Evolutionary conservation across 164 flowering plant genomes (phyloP).

Genomic region (Kingdonia uniflora): DNA sequence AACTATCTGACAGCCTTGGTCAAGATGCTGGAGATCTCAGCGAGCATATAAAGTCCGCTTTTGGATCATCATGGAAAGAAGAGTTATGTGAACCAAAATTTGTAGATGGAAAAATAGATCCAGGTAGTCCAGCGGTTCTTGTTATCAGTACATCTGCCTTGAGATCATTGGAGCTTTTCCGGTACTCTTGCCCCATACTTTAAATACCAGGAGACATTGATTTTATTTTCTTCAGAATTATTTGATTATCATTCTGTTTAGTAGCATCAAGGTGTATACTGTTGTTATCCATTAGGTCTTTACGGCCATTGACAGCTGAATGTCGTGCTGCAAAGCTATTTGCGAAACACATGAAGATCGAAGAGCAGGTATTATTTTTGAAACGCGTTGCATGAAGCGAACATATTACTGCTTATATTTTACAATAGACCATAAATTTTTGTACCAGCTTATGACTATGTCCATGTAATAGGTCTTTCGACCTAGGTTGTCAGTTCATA

Average conservation of each 20-base stretch:
- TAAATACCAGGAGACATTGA: no score
- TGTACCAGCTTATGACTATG: no score
- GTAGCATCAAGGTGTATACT: no score
- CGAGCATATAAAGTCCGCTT: conserved; percentile 46
- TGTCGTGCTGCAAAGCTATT: conserved; percentile 87
- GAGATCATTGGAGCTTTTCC: conserved; percentile 67
- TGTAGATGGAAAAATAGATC: conserved; percentile 47
- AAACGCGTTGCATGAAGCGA: no score
- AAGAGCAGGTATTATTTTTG: conserved; percentile 58
- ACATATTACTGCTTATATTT: no score
- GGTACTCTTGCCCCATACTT: conserved; percentile 26
- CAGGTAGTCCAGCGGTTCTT: conserved; percentile 77
- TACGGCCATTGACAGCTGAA: conserved; percentile 59
- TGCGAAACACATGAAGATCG: conserved; percentile 88
- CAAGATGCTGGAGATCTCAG: conserved; percentile 40
- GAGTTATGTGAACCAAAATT: conserved; percentile 42
- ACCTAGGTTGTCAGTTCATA: no score
- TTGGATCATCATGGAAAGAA: conserved; percentile 66
- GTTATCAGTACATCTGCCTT: conserved; percentile 67
- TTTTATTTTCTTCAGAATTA: no score
- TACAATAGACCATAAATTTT: no score
- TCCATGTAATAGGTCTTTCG: no score
- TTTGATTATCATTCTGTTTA: no score
- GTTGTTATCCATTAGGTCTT: conserved; percentile 33
- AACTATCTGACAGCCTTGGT: conserved; percentile 27